Evolutionary conservation across 495 filamentous ascomycete genomes (phyloP).

Genomic region (Aspergillus coremiiformis): DNA sequence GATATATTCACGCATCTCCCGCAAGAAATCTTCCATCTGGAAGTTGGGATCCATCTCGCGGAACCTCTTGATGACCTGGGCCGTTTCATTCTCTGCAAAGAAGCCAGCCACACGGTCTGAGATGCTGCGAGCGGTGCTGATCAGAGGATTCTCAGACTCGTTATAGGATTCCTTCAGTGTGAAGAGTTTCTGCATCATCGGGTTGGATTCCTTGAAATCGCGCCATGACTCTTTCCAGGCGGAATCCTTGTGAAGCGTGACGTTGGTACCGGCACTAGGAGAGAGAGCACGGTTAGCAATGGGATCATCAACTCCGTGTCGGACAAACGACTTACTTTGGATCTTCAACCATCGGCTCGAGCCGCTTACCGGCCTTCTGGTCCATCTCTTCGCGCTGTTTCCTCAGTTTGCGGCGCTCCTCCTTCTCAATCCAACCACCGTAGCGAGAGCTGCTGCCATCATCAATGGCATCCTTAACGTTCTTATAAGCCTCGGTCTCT

Average conservation of each 20-base stretch:
- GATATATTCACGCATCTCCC: slow-evolving; percentile 95
- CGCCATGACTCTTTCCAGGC: slow-evolving; percentile 95
- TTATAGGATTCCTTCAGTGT: slow-evolving; percentile 75
- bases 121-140: slow-evolving; percentile 86
- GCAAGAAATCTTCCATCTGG: slow-evolving; percentile 87
- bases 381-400: slow-evolving; percentile 66
- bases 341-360: slow-evolving; percentile 64
- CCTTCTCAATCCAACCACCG: slow-evolving; percentile 92
- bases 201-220: slow-evolving; percentile 80
- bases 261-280: slow-evolving; percentile 78
- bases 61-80: slow-evolving; percentile 94
- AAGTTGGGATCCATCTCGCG: slow-evolving; percentile 94
- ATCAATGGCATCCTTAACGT: slow-evolving; percentile 92
- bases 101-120: slow-evolving; percentile 89
- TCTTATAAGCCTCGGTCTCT: slow-evolving; percentile 88
- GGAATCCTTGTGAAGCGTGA: slow-evolving; percentile 94
- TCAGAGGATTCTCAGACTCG: slow-evolving; percentile 93
- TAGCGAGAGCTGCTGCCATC: slow-evolving; percentile 95
- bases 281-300: slow-evolving; percentile 17
- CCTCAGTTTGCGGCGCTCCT: slow-evolving; percentile 73
- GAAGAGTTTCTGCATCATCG: slow-evolving; percentile 83
- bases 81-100: slow-evolving; percentile 97
- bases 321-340: slow-evolving; percentile 64
- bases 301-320: not conserved
- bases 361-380: slow-evolving; percentile 35